A percentile compares a stretch with the other conserved stretches of the same genome.
phyloP scores from a whole-genome alignment of 1,284 basidiomycete genomes.

The Somion occarium region DNA sequence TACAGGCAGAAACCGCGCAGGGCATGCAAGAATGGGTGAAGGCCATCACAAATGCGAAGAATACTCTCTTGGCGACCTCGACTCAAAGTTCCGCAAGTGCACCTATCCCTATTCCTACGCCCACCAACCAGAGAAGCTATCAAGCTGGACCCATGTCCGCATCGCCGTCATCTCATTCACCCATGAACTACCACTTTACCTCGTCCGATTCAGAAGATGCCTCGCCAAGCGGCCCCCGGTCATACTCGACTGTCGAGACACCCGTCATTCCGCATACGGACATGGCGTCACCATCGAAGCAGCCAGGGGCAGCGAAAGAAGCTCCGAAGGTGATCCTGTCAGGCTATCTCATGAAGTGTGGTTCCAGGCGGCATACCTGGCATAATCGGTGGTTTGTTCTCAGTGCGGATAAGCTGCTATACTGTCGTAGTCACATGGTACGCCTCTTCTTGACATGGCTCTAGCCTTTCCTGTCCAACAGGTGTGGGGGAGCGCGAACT shows the following conservation, averaged over 20 bases:
- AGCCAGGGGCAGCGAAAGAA: constrained; percentile 38
- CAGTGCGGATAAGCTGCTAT: constrained; percentile 76
- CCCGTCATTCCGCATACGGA: constrained; percentile 27
- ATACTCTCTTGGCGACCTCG: constrained; percentile 55
- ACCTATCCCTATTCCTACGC: constrained; percentile 42
- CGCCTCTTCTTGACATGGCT: constrained; percentile 16
- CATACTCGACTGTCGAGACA: constrained; percentile 14
- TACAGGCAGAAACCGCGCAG: constrained; percentile 68
- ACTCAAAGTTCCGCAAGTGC: constrained; percentile 49
- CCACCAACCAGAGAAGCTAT: constrained; percentile 12
- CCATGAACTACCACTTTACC: constrained; percentile 38
- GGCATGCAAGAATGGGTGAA: constrained; percentile 86
- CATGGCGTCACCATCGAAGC: constrained; percentile 17
- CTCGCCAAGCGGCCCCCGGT: constrained; percentile 29
- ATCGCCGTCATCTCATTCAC: constrained; percentile 32
- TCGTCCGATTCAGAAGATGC: constrained; percentile 77
- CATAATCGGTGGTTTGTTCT: constrained; percentile 92
- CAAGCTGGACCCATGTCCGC: constrained; percentile 15
- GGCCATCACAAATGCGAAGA: constrained; percentile 76
- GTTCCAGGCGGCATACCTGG: constrained; percentile 91
- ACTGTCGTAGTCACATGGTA: constrained; percentile 88
- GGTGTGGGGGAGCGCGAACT: not conserved
- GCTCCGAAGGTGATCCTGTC: constrained; percentile 73
- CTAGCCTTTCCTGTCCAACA: not conserved
- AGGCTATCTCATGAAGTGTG: constrained; percentile 97